These are phyloP conservation scores for Ogataea minuta DNA, from an alignment of 805 yeast species.

Conservation along the genomic window DNA sequence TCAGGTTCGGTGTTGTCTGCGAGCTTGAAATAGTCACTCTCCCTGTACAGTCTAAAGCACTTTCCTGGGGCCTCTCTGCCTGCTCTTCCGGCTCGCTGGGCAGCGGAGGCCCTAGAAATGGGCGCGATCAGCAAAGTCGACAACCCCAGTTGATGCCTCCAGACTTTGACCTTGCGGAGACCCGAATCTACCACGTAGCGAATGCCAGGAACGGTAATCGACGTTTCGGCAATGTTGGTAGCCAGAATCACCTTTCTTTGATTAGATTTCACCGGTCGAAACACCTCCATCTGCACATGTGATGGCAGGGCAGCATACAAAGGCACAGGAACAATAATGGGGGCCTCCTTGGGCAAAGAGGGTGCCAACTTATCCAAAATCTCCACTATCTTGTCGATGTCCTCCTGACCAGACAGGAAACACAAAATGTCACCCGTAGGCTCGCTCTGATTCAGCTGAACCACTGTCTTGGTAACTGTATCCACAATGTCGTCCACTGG, in stretches of 20 bases:
- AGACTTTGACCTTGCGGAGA: slow-evolving; percentile 85
- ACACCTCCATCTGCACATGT: slow-evolving; percentile 76
- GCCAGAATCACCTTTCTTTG: slow-evolving; percentile 85
- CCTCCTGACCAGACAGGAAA: slow-evolving; percentile 96
- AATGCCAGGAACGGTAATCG: slow-evolving; percentile 93
- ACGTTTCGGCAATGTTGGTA: slow-evolving; percentile 97
- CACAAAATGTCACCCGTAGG: slow-evolving; percentile 88
- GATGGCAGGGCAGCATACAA: slow-evolving; percentile 94
- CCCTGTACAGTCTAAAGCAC: slow-evolving; percentile 80
- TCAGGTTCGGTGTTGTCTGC: slow-evolving; percentile 90
- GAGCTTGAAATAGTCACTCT: slow-evolving; percentile 59
- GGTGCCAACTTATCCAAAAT: slow-evolving; percentile 61
- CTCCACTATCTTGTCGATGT: slow-evolving; percentile 80
- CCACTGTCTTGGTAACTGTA: slow-evolving; percentile 65
- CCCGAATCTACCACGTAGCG: slow-evolving; percentile 93
- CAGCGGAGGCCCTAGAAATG: slow-evolving; percentile 89
- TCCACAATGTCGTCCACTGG: slow-evolving; percentile 84
- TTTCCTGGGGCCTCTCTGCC: slow-evolving; percentile 96
- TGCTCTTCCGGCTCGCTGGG: slow-evolving; percentile 98
- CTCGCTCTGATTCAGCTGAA: slow-evolving; percentile 78
- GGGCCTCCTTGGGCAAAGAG: slow-evolving; percentile 69
- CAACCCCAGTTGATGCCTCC: slow-evolving; percentile 90
- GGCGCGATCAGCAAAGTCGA: slow-evolving; percentile 93
- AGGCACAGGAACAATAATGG: slow-evolving; percentile 73
- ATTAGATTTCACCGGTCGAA: slow-evolving; percentile 58